Evolutionary conservation across 768 basidiomycete genomes (phyloP).

Genomic region (Kwoniella botswanensis): DNA sequence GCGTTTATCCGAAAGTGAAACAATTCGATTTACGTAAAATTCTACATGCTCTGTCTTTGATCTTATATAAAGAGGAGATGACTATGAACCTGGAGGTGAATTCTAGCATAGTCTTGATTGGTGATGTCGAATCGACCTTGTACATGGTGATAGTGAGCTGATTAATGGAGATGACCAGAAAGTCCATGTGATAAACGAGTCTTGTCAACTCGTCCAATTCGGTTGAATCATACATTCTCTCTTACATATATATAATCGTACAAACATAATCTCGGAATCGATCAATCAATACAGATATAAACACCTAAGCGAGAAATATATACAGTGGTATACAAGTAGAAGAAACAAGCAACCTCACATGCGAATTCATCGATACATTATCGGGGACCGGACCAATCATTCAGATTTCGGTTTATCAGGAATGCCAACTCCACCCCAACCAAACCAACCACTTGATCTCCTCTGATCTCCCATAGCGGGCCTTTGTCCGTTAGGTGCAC

Average conservation of each 20-base stretch:
- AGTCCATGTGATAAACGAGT: no score
- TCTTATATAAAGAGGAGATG: no score
- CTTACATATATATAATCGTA: neutral
- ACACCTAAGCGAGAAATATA: neutral
- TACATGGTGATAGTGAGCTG: no score
- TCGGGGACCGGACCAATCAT: neutral
- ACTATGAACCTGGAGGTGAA: no score
- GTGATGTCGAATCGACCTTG: neutral
- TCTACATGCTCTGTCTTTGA: no score
- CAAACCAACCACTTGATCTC: constrained; percentile 47
- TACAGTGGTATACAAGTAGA: neutral
- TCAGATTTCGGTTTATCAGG: constrained; percentile 24
- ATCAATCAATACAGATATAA: neutral
- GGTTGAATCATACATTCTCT: neutral
- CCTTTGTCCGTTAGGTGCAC: constrained; percentile 13
- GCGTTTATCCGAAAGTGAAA: neutral
- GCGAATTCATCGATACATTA: neutral
- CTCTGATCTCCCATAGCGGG: constrained; percentile 33
- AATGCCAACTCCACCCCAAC: constrained; percentile 32
- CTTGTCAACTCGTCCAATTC: neutral
- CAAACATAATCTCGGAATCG: neutral
- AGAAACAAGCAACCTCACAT: neutral
- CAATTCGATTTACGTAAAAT: no score
- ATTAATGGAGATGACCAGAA: no score
- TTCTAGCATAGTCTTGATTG: no score